Conservation (phyloP, 2,329 filamentous ascomycete genomes). For the Xylariales sp. region DNA sequence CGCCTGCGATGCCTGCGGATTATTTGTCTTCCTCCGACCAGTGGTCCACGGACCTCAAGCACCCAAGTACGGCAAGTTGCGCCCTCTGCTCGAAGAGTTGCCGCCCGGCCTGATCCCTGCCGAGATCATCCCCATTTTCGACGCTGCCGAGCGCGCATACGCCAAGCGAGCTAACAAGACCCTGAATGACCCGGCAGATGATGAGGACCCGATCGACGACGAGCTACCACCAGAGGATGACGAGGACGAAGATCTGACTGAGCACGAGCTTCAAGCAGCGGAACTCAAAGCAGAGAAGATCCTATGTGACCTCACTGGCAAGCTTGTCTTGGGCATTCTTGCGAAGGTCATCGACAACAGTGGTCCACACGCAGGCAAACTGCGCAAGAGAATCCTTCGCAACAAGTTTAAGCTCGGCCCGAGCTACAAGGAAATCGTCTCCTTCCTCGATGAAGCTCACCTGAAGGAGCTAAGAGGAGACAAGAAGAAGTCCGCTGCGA, state of each 20-base stretch:
- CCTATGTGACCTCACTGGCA: conserved; percentile 79
- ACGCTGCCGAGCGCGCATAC: conserved; percentile 69
- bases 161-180: conserved; percentile 63
- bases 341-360: conserved; percentile 68
- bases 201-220: conserved; percentile 67
- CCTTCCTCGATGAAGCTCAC: conserved; percentile 70
- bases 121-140: conserved; percentile 72
- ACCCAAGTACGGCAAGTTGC: conserved; percentile 49
- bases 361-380: conserved; percentile 54
- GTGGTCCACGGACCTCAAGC: conserved; percentile 40
- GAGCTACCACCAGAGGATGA: conserved; percentile 58
- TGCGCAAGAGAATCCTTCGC: conserved; percentile 67
- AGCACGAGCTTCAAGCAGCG: conserved; percentile 56
- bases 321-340: conserved; percentile 75
- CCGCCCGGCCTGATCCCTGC: conserved; percentile 54
- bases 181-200: conserved; percentile 62
- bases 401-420: conserved; percentile 77
- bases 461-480: conserved; percentile 38
- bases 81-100: conserved; percentile 65
- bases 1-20: conserved; percentile 75
- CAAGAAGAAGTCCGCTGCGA: conserved; percentile 37
- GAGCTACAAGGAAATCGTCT: conserved; percentile 81
- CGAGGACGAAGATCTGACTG: conserved; percentile 47
- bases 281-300: conserved; percentile 77
- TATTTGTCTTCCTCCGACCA: conserved; percentile 69